A percentile compares a stretch with the other conserved stretches of the same genome.
These are phyloP conservation scores for Scutellaria minor DNA, from an alignment of 257 asterid species.

Conservation along the genomic window DNA sequence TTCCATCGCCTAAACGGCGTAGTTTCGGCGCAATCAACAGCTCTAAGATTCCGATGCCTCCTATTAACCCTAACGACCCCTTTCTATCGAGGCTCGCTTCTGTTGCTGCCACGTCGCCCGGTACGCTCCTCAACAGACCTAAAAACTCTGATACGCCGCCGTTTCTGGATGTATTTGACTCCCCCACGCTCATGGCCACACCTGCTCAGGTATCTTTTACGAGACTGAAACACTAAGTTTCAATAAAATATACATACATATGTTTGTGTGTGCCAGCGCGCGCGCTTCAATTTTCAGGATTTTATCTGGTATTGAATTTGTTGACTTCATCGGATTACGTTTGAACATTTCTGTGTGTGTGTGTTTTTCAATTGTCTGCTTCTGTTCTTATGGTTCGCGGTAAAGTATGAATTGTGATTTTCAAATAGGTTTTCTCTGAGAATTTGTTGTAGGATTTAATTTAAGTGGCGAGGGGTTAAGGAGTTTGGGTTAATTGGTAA, in stretches of 20 bases:
- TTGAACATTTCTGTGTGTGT: neutral
- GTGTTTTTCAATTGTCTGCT: neutral
- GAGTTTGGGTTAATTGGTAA: neutral
- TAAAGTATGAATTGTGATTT: conserved; percentile 4
- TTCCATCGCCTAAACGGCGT: conserved; percentile 47
- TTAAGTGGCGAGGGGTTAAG: neutral
- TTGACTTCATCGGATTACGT: neutral
- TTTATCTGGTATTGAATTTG: neutral
- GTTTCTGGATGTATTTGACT: conserved; percentile 64
- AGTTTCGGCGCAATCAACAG: conserved; percentile 35
- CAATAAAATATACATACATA: neutral
- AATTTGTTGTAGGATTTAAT: conserved; percentile 8
- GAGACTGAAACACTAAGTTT: neutral
- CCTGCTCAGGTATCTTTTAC: conserved; percentile 62
- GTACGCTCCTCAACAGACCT: conserved; percentile 57
- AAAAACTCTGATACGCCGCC: conserved; percentile 63
- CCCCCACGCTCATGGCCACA: conserved; percentile 85
- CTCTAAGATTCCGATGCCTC: conserved; percentile 70
- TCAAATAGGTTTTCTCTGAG: neutral
- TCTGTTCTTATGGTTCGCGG: neutral
- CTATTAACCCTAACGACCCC: conserved; percentile 83
- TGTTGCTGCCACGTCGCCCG: conserved; percentile 72
- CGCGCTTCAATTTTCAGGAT: neutral
- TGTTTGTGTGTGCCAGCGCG: neutral
- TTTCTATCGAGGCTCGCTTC: conserved; percentile 76